phyloP scores from a whole-genome alignment of 768 basidiomycete genomes.

The Lentinus tigrinus region DNA sequence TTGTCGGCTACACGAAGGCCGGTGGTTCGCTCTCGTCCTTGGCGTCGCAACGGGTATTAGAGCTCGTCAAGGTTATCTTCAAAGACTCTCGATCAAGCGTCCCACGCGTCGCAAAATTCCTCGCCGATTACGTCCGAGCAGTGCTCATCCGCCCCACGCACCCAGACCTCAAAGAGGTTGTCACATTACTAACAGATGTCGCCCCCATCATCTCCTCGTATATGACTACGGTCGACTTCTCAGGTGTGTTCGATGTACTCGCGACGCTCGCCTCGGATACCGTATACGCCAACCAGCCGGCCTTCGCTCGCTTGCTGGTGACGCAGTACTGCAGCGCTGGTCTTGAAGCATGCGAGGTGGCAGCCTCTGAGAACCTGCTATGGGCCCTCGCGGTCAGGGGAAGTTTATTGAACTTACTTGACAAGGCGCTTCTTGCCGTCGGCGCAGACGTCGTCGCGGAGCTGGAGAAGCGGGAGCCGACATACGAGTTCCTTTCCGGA shows the following conservation, averaged over 20 bases:
- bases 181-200: conserved; percentile 53
- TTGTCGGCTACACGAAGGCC: conserved; percentile 46
- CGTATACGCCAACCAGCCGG: conserved; percentile 48
- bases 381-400: conserved; percentile 29
- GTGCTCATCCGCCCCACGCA: conserved; percentile 46
- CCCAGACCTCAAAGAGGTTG: conserved; percentile 47
- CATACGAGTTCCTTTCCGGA: conserved; percentile 61
- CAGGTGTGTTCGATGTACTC: conserved; percentile 54
- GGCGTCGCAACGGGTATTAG: conserved; percentile 45
- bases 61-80: conserved; percentile 54
- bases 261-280: conserved; percentile 43
- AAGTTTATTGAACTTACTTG: conserved; percentile 33
- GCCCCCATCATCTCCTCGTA: conserved; percentile 54
- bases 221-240: conserved; percentile 52
- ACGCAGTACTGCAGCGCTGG: conserved; percentile 34
- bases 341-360: conserved; percentile 34
- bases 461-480: conserved; percentile 53
- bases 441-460: conserved; percentile 53
- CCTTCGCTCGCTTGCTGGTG: conserved; percentile 43
- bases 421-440: conserved; percentile 42
- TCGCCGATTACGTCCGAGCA: conserved; percentile 50
- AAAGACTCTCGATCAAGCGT: conserved; percentile 46
- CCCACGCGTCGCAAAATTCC: conserved; percentile 47
- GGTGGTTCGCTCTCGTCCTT: conserved; percentile 47
- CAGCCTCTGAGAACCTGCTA: conserved; percentile 31